phyloP scores from a whole-genome alignment of 257 asterid genomes.

The Petunia axillaris region DNA sequence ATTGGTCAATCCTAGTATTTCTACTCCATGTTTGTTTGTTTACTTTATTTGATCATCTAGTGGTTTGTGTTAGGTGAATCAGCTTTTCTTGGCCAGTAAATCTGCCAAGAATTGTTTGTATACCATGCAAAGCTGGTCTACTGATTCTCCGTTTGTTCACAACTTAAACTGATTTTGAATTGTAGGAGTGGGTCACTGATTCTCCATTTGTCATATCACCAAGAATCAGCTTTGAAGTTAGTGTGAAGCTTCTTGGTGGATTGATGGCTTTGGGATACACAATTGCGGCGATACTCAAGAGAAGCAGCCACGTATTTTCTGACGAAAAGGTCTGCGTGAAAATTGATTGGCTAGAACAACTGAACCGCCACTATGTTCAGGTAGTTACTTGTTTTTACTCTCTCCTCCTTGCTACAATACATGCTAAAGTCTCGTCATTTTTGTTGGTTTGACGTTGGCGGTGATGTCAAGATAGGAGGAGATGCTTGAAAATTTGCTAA shows the following conservation, averaged over 20 bases:
- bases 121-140: not conserved
- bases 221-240: slow-evolving; percentile 97
- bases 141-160: slow-evolving; percentile 22
- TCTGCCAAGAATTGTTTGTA: not conserved
- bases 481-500: not conserved
- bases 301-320: slow-evolving; percentile 84
- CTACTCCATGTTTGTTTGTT: slow-evolving; percentile 14
- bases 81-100: not conserved
- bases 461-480: not conserved
- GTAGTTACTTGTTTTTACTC: slow-evolving; percentile 38
- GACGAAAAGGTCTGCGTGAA: slow-evolving; percentile 91
- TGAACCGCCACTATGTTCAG: slow-evolving; percentile 92
- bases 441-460: not conserved
- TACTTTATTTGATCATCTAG: not conserved
- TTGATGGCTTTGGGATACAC: slow-evolving; percentile 99
- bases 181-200: slow-evolving; percentile 96
- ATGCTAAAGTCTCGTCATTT: slow-evolving; percentile 7
- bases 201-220: slow-evolving; percentile 97
- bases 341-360: slow-evolving; percentile 94
- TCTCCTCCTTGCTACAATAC: not conserved
- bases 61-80: not conserved
- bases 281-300: slow-evolving; percentile 91
- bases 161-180: slow-evolving; percentile 32
- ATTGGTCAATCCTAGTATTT: not conserved
- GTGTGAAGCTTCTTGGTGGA: slow-evolving; percentile 98